Conservation (phyloP, 768 basidiomycete genomes). For the Termitomyces sp. region DNA sequence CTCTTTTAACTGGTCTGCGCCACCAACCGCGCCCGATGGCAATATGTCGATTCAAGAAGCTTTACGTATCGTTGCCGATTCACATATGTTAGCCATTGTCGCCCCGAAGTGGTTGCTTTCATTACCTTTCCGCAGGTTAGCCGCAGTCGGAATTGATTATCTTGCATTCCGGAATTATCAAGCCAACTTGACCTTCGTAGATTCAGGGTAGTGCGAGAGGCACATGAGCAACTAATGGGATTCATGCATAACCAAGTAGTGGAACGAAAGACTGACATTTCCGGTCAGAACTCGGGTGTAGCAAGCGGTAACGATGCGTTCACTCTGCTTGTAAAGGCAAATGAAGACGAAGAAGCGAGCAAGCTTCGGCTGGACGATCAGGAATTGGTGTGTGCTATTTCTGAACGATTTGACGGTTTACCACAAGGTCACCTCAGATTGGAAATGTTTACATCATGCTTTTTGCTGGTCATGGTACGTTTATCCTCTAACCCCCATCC, state of each 20-base stretch:
- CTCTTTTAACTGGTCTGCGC: slow-evolving; percentile 32
- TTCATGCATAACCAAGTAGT: slow-evolving; percentile 35
- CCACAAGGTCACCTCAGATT: slow-evolving; percentile 26
- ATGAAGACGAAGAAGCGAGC: slow-evolving; percentile 34
- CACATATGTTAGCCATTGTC: slow-evolving; percentile 17
- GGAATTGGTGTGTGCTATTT: slow-evolving; percentile 27
- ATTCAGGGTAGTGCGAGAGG: slow-evolving; percentile 20
- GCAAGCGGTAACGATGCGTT: slow-evolving; percentile 26
- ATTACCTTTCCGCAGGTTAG: slow-evolving; percentile 30
- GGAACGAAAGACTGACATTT: slow-evolving; percentile 25
- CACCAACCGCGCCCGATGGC: slow-evolving; percentile 30
- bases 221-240: slow-evolving; percentile 21
- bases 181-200: slow-evolving; percentile 11
- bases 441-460: slow-evolving; percentile 48
- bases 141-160: neutral
- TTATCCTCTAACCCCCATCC: neutral
- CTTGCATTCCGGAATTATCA: neutral
- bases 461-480: slow-evolving; percentile 52
- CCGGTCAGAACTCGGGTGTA: slow-evolving; percentile 1
- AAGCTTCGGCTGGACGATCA: slow-evolving; percentile 34
- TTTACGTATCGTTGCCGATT: slow-evolving; percentile 26
- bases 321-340: slow-evolving; percentile 38
- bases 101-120: slow-evolving; percentile 32
- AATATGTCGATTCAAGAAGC: slow-evolving; percentile 32
- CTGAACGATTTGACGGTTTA: neutral